Evolutionary conservation across 202 grass and related monocot species (phyloP), one percentile per base, ranked within the genome.

Genomic region (Panicum virgatum): DNA sequence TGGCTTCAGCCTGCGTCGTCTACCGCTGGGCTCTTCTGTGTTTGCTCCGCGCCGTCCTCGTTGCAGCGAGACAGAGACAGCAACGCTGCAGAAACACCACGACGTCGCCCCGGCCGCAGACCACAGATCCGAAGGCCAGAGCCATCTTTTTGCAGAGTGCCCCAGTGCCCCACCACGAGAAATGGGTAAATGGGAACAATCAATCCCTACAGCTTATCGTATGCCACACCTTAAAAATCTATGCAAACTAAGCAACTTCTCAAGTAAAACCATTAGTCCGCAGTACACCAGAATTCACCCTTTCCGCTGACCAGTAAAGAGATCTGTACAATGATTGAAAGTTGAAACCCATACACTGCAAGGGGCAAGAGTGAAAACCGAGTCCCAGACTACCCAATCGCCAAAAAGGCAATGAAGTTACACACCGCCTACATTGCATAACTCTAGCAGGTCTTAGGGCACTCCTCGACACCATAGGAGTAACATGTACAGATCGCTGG

Each of bases 401-500:
- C 77, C 44, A 61, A 40, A n/a, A 60, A 78, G 52, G 42, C 39
- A 29, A 69, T 46, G 25, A 48, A 82, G 42, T 37, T 30, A 68
- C 13, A 54, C 27, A 12, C n/a, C n/a, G n/a, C 23, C 78, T 12
- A 12, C 50, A 39, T 51, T 52, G 53, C 62, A 54, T 62, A 52
- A 14, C 59, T 13, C 29, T 75, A 20, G 12, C 5, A 56, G 18
- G 34, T 32, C 38, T n/a, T 63, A 64, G 56, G 1, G 15, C 72
- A 67, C 18, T 30, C 76, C 37, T 85, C 26, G 9, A 2, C 57
- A 72, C 18, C 29, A 83, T n/a, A 83, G 80, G 36, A 43, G 66
- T 68, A 51, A 86, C 73, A 89, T 89, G 78, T 78, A 77, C 87
- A 77, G 22, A 82, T 78, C 73, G 86, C 59, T 51, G 8, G 32